phyloP scores from a whole-genome alignment of 1,139 yeast species.

The Debaryomycetaceae sp. region DNA sequence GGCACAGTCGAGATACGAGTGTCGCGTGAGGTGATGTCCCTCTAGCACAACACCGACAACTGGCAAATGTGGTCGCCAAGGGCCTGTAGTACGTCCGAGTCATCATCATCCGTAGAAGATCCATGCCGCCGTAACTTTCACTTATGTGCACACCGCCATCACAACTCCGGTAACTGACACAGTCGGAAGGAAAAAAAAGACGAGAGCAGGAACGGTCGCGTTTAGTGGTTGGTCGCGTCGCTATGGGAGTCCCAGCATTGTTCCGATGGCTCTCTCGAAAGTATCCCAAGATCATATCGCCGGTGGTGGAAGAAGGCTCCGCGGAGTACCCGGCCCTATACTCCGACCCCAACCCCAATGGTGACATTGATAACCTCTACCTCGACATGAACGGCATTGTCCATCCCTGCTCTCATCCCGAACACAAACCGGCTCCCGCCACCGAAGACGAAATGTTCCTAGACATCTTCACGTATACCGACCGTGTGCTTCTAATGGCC shows the following conservation, averaged over 20 bases:
- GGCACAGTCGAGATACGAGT: too few species aligned
- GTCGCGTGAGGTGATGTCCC: too few species aligned
- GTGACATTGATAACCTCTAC: conserved; percentile 84
- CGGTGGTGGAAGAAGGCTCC: conserved; percentile 67
- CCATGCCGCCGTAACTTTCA: too few species aligned
- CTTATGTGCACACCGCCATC: too few species aligned
- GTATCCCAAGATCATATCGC: conserved; percentile 89
- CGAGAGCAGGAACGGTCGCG: too few species aligned
- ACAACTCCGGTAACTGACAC: too few species aligned
- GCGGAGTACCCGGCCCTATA: conserved; percentile 43
- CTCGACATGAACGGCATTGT: conserved; percentile 97
- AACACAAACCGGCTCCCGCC: conserved; percentile 85
- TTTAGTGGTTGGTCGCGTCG: not conserved
- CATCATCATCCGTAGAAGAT: too few species aligned
- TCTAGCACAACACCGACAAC: too few species aligned
- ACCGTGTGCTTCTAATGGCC: conserved; percentile 84
- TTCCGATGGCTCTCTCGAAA: conserved; percentile 92
- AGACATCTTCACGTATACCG: conserved; percentile 82
- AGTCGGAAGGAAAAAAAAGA: too few species aligned
- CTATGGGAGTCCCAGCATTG: conserved; percentile 86
- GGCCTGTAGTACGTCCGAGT: too few species aligned
- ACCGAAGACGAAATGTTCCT: conserved; percentile 93
- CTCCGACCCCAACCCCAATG: conserved; percentile 80
- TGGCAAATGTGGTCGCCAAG: too few species aligned
- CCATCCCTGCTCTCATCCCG: conserved; percentile 97